Evolutionary conservation across 345 rosid genomes (phyloP).

Genomic region (Lagerstroemia speciosa): DNA sequence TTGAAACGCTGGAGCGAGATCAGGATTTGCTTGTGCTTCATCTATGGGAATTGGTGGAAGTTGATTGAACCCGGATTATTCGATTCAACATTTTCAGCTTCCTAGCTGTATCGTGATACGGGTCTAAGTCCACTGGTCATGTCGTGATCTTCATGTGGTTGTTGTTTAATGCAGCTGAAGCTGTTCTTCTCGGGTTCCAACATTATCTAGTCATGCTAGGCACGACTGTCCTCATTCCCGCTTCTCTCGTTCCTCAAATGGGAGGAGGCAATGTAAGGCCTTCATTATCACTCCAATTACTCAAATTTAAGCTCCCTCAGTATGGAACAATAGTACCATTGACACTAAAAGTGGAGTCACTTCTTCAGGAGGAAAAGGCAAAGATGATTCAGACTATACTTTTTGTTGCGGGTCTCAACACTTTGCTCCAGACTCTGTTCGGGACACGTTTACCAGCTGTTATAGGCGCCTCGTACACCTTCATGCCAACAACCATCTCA

Average conservation of each 20-base stretch:
- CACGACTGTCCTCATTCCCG: constrained; percentile 80
- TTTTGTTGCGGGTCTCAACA: constrained; percentile 86
- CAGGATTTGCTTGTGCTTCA: background rate
- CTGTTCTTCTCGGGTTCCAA: constrained; percentile 86
- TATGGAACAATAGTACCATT: background rate
- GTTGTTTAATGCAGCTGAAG: constrained; percentile 65
- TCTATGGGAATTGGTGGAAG: background rate
- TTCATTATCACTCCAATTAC: background rate
- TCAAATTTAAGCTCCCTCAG: background rate
- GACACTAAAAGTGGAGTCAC: background rate
- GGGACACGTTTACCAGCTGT: constrained; percentile 95
- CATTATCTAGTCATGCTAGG: constrained; percentile 98
- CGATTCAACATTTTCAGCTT: background rate
- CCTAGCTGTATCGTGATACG: background rate
- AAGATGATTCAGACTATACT: constrained; percentile 87
- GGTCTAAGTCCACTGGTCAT: background rate
- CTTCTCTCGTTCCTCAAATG: constrained; percentile 81
- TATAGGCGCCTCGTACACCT: constrained; percentile 74
- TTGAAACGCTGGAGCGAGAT: background rate
- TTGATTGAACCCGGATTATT: background rate
- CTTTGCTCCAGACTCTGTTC: constrained; percentile 61
- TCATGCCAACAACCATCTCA: constrained; percentile 73
- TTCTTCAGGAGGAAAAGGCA: constrained; percentile 75
- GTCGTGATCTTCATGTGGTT: background rate
- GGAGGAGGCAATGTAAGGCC: constrained; percentile 86